These are phyloP conservation scores for Colletotrichum sp. DNA, from an alignment of 2,329 filamentous ascomycete species.

Conservation along the genomic window DNA sequence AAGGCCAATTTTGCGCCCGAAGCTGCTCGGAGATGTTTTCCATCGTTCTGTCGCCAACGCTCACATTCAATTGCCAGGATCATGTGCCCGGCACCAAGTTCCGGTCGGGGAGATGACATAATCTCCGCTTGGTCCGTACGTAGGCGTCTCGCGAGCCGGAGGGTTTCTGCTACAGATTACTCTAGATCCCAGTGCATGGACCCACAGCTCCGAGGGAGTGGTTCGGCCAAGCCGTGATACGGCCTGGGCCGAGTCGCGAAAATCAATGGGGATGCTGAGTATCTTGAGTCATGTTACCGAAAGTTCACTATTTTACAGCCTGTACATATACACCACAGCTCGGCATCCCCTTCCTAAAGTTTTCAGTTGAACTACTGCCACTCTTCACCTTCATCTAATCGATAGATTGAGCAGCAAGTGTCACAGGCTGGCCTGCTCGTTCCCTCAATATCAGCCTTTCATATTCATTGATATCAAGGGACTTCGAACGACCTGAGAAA, in stretches of 20 bases:
- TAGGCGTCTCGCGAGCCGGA: neutral
- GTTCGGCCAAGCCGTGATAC: neutral
- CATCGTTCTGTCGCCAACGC: neutral
- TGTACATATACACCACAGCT: neutral
- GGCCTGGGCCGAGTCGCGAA: neutral
- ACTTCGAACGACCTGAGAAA: neutral
- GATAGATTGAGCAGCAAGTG: neutral
- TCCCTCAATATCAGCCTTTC: neutral
- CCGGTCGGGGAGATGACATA: neutral
- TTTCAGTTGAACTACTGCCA: neutral
- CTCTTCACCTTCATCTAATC: neutral
- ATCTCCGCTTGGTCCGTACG: neutral
- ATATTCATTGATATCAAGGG: neutral
- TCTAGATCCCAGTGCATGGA: neutral
- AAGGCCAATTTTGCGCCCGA: neutral
- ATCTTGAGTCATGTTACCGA: neutral
- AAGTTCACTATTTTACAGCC: neutral
- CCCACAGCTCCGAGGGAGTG: neutral
- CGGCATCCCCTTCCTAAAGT: neutral
- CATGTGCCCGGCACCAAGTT: neutral
- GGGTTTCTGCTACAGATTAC: neutral
- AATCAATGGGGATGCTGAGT: neutral
- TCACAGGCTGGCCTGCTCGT: neutral
- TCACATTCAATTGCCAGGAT: neutral
- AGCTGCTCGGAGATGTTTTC: neutral